Base-by-base conservation (phyloP, 345 rosid species). In the Arabis alpina region DNA sequence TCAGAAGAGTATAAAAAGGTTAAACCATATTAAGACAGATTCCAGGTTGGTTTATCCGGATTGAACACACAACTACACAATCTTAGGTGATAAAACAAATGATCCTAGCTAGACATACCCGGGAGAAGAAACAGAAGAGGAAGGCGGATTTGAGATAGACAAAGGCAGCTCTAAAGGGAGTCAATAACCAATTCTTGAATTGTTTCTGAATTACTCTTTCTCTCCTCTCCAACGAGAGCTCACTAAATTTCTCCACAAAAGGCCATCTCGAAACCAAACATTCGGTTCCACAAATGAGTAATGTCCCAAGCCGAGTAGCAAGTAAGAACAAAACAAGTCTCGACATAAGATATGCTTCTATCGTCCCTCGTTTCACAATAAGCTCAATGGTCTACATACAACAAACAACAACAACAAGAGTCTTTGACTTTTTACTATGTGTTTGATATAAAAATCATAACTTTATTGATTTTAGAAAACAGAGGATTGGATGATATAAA, bases 221-320 rank as follows among this genome's bases (percentile, higher is more conserved):
- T 28, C 96, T 87, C 57, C 74, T 86, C 27, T 82, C 87, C 79
- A 81, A 24, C 1, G 85, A 15, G 19, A 93, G 71, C 19, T 73
- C 45, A 2, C 80, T 56, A 58, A 90, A 93, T 43, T 47, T 73
- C 34, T 83, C 80, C 2, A 88, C 52, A 30, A 24, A 85, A 0
- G 95, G 90, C 91, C 88, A 80, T 50, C 64, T 80, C 11, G 52
- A 4, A 4, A 57, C 80, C 12, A 82, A 50, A 79, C 90, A 79
- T 1, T 81, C 82, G 3, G 77, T 69, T 40, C 98, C 97, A 54
- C 93, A 87, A 0, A 93, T 78, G 66, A 93, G 25, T 7, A 88
- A 24, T 0, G 93, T 88, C 12, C 98, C 98, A 52, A 93, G 5
- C 79, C 88, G 82, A 1, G 97, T 88, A 4, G 85, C 82, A 40